Base-by-base conservation (phyloP, 148 eudicot genomes). In the Vaccinium darrowii region DNA sequence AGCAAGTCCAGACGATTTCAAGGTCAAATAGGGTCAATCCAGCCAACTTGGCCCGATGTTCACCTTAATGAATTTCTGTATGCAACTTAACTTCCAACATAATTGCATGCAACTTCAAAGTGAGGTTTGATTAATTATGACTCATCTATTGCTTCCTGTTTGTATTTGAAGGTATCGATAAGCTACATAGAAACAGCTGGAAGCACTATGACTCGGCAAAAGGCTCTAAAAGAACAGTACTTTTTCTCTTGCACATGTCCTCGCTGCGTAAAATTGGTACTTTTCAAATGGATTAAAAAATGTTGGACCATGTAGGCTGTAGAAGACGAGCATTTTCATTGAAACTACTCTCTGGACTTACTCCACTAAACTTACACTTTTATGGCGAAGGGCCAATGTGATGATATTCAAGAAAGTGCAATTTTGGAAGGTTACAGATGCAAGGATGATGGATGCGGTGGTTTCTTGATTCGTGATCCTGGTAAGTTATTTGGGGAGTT, bases 121-220 rank as follows among this genome's bases (percentile, higher is more conserved):
- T 50, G 56, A 60, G 76, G 18, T 84, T 81, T 80, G 56, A 57
- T 57, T 79, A 8, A 50, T 78, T 56, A 18, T 4, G 1, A 56
- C 82, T 79, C 65, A 27, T 57, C 19, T 57, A 56, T 19, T 30
- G 36, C 75, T 25, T 78, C 39, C 14, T 76, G 49, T 36, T 23
- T 83, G 76, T 57, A 81, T 63, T 87, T 85, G 79, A 84, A 97
- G 99, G 97, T 97, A 49, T 76, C 69, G 49, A 95, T 97, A 84
- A 97, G 99, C 81, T 97, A 97, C 54, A 89, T 97, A 83, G 99
- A 97, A 84, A 97, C 94, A 82, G 99, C 99, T 87, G 99, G 96
- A 88, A 97, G 95, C 91, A 97, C 96, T 72, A 88, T 87, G 84
- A 93, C 94, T 79, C 91, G 99, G 60, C 95, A 92, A 88, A 96